Percentiles rank a stretch among this genome's conserved stretches.
These are phyloP conservation scores for Fagopyrum homotropicum DNA, from an alignment of 148 eudicot species.

Conservation along the genomic window DNA sequence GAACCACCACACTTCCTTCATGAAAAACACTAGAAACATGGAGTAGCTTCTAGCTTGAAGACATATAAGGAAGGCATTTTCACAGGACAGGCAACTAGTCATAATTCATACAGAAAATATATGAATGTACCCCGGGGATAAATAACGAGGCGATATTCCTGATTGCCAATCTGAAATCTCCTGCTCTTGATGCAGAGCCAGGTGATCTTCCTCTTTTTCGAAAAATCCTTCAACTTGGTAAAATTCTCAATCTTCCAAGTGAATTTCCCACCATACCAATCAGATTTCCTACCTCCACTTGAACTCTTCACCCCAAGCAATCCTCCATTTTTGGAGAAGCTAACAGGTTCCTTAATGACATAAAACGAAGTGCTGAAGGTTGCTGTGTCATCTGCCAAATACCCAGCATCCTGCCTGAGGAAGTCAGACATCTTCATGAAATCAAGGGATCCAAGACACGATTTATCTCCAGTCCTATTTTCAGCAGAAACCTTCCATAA, in stretches of 20 bases:
- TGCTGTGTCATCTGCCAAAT: constrained; percentile 80
- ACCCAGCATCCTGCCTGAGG: constrained; percentile 54
- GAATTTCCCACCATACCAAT: constrained; percentile 84
- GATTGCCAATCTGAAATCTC: constrained; percentile 94
- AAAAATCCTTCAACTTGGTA: constrained; percentile 76
- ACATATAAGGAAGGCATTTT: too few species aligned
- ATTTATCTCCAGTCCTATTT: constrained; percentile 91
- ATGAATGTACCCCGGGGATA: constrained; percentile 77
- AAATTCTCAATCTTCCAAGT: constrained; percentile 96
- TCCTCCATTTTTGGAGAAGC: constrained; percentile 63
- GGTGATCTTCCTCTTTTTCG: constrained; percentile 94
- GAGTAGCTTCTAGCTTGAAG: too few species aligned
- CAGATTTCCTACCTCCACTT: constrained; percentile 65
- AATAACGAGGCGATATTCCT: constrained; percentile 93
- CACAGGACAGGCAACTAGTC: background rate
- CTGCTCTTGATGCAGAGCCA: constrained; percentile 98
- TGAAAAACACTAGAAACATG: too few species aligned
- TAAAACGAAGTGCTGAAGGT: constrained; percentile 91
- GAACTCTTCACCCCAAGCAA: constrained; percentile 52
- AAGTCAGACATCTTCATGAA: constrained; percentile 95
- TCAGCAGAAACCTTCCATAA: constrained; percentile 91
- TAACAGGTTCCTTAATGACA: constrained; percentile 82
- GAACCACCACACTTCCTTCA: background rate
- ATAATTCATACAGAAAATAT: background rate
- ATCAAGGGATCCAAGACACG: constrained; percentile 98